These are phyloP conservation scores for Ustilago shanxiensis DNA, from an alignment of 1,284 basidiomycete species.

Conservation along the genomic window DNA sequence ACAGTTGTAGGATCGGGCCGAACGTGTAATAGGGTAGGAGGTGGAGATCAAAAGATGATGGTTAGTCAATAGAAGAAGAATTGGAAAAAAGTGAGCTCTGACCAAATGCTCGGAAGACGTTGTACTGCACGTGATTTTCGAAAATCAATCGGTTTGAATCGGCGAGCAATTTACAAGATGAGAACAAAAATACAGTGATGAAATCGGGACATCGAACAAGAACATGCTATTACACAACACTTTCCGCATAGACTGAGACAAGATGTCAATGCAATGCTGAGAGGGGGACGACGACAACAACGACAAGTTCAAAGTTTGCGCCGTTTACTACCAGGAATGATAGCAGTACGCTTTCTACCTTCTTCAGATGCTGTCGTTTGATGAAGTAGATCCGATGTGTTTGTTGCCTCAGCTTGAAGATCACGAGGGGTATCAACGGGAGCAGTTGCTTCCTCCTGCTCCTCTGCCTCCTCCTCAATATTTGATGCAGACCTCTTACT, in stretches of 20 bases:
- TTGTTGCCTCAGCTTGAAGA: not conserved
- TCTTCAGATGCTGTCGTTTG: not conserved
- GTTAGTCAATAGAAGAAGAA: not conserved
- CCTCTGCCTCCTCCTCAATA: not conserved
- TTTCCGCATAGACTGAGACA: not conserved
- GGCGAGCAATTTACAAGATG: not conserved
- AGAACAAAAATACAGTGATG: not conserved
- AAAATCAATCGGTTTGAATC: not conserved
- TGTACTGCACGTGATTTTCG: not conserved
- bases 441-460: not conserved
- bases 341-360: conserved; percentile 15
- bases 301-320: conserved; percentile 18
- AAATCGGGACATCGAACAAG: not conserved
- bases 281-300: not conserved
- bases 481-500: not conserved
- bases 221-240: not conserved
- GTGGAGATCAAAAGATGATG: not conserved
- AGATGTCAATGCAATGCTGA: not conserved
- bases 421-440: not conserved
- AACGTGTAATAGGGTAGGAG: not conserved
- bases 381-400: not conserved
- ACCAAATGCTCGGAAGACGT: not conserved
- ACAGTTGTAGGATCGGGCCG: too few species aligned
- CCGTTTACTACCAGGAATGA: conserved; percentile 39
- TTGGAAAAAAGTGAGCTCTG: not conserved